Percentiles rank a stretch among this genome's conserved stretches.
Evolutionary conservation across 2,329 filamentous ascomycete species (phyloP).

Genomic region (Verruconis gallopava): DNA sequence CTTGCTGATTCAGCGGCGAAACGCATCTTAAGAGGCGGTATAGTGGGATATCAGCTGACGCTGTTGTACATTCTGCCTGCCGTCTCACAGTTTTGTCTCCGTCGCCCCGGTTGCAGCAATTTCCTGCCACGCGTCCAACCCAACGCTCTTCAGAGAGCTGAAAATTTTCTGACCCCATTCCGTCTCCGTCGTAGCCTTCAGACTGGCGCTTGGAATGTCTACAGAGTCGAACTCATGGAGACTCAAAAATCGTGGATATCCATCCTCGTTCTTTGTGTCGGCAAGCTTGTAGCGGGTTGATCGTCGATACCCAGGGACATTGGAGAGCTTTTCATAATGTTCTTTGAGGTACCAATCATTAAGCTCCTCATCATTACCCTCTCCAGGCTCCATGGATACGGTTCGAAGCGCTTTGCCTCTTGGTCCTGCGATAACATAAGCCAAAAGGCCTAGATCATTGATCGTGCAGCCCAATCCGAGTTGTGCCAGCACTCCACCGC

Average conservation of each 20-base stretch:
- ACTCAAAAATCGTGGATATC: constrained; percentile 13
- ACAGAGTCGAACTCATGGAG: constrained; percentile 16
- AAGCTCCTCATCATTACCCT: constrained; percentile 15
- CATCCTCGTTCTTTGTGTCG: constrained; percentile 8
- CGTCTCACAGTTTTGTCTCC: constrained; percentile 10
- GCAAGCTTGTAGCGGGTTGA: constrained; percentile 15
- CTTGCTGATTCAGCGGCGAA: too few species aligned
- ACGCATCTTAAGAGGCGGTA: too few species aligned
- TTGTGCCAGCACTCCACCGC: neutral
- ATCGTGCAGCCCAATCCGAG: neutral
- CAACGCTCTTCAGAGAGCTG: constrained; percentile 11
- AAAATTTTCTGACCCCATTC: constrained; percentile 17
- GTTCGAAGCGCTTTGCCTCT: constrained; percentile 8
- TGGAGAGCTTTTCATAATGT: constrained; percentile 11
- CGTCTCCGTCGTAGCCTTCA: constrained; percentile 13
- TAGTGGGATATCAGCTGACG: too few species aligned
- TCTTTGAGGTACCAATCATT: constrained; percentile 19
- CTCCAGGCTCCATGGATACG: constrained; percentile 15
- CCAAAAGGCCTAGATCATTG: neutral
- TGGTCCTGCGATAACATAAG: neutral
- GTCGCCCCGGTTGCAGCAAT: constrained; percentile 2
- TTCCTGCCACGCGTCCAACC: constrained; percentile 14
- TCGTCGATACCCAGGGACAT: constrained; percentile 14
- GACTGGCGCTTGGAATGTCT: constrained; percentile 13
- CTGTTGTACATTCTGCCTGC: too few species aligned